Conservation (phyloP, 148 eudicot species). For the Chenopodium quinoa region DNA sequence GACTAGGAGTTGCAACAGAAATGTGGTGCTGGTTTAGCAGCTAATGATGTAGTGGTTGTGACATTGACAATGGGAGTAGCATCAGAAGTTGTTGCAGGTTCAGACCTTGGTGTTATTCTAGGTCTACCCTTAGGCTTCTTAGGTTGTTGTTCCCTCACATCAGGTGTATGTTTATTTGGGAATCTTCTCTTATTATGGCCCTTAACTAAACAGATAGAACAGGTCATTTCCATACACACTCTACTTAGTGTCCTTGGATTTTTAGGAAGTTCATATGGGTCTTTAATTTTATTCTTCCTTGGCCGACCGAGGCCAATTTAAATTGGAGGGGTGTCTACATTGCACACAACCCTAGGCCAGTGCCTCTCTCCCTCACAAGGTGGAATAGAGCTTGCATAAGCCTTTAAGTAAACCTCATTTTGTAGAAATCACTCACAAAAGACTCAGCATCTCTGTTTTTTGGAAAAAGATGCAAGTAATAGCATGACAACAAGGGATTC, state of each 20-base stretch:
- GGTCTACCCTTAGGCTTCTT: not conserved
- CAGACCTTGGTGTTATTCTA: not conserved
- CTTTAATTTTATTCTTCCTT: not conserved
- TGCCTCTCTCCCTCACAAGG: constrained; percentile 4
- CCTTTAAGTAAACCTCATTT: not conserved
- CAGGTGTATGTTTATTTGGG: not conserved
- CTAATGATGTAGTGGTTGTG: not conserved
- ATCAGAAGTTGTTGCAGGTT: not conserved
- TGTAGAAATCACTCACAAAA: not conserved
- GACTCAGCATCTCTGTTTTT: not conserved
- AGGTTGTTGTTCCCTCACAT: no score
- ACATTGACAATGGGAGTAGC: no score
- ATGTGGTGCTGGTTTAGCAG: not conserved
- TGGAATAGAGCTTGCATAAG: not conserved
- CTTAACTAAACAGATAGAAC: not conserved
- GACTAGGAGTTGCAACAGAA: not conserved
- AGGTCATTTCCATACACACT: no score
- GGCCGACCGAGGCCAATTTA: not conserved
- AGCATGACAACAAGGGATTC: not conserved
- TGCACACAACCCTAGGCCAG: not conserved
- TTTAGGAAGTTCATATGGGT: not conserved
- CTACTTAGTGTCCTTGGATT: not conserved
- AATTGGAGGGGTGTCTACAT: not conserved
- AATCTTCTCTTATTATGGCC: not conserved
- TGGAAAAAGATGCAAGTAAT: not conserved